phyloP scores from a whole-genome alignment of 192 early-diverging fungal genomes.

The Rhizophlyctis rosea region DNA sequence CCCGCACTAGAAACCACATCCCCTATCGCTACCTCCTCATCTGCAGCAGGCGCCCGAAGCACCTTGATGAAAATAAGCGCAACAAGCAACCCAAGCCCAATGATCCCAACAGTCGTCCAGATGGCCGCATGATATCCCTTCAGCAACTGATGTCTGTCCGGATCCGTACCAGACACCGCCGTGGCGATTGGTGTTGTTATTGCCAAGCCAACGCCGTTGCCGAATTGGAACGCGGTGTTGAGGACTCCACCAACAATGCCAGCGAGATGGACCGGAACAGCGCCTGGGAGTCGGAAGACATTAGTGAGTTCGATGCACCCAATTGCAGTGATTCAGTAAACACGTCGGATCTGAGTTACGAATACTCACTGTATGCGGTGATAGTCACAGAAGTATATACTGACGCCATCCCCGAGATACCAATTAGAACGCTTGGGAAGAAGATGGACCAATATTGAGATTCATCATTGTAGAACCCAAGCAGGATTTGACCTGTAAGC shows the following conservation, averaged over 20 bases:
- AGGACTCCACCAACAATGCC: constrained; percentile 31
- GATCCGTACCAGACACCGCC: too few species aligned
- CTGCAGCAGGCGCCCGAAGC: too few species aligned
- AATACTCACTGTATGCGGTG: constrained; percentile 12
- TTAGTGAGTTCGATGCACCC: too few species aligned
- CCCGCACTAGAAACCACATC: too few species aligned
- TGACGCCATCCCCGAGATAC: constrained; percentile 6
- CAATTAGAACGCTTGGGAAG: constrained; percentile 14
- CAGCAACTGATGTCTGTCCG: not conserved
- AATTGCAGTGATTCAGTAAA: too few species aligned
- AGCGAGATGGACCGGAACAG: constrained; percentile 12
- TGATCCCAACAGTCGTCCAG: constrained; percentile 19
- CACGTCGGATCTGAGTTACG: too few species aligned
- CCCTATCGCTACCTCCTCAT: too few species aligned
- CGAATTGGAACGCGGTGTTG: constrained; percentile 36
- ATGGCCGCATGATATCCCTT: constrained; percentile 27
- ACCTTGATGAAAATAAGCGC: constrained; percentile 18
- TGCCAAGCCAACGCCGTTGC: constrained; percentile 24
- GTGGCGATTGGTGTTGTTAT: constrained; percentile 26
- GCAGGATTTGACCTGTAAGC: constrained; percentile 17
- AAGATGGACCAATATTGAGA: constrained; percentile 23
- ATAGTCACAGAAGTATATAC: constrained; percentile 18
- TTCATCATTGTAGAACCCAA: constrained; percentile 23
- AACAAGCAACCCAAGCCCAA: constrained; percentile 11
- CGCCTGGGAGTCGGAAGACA: too few species aligned